phyloP scores from a whole-genome alignment of 345 rosid genomes.

The Trapa bicornis region DNA sequence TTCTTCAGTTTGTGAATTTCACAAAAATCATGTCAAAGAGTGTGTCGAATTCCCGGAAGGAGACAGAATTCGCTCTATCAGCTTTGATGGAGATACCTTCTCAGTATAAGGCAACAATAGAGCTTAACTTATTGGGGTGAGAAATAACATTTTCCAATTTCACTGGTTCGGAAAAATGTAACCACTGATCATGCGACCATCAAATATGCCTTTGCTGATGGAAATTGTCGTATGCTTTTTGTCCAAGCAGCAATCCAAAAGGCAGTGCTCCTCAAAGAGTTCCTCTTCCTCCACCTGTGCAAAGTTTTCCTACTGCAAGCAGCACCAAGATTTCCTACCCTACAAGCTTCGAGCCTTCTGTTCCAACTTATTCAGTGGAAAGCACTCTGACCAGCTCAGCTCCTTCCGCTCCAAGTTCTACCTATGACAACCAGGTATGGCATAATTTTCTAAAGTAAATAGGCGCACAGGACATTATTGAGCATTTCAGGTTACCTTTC shows the following conservation, averaged over 20 bases:
- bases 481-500: background rate
- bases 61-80: constrained; percentile 80
- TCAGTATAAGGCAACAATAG: constrained; percentile 87
- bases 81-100: constrained; percentile 94
- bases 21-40: constrained; percentile 84
- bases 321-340: constrained; percentile 25
- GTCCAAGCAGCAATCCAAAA: constrained; percentile 25
- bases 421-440: constrained; percentile 51
- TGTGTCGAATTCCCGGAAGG: constrained; percentile 44
- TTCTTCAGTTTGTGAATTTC: constrained; percentile 77
- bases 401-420: constrained; percentile 35
- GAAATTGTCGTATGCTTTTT: background rate
- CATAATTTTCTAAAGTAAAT: background rate
- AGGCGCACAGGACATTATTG: background rate
- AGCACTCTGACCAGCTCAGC: constrained; percentile 29
- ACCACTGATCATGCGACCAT: background rate
- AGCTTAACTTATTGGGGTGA: constrained; percentile 77
- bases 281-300: constrained; percentile 67
- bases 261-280: constrained; percentile 47
- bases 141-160: background rate
- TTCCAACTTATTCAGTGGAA: constrained; percentile 33
- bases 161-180: background rate
- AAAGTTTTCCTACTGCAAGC: constrained; percentile 26
- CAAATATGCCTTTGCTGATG: background rate
- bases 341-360: constrained; percentile 44